phyloP scores from a whole-genome alignment of 257 asterid genomes.

The Primulina eburnea region DNA sequence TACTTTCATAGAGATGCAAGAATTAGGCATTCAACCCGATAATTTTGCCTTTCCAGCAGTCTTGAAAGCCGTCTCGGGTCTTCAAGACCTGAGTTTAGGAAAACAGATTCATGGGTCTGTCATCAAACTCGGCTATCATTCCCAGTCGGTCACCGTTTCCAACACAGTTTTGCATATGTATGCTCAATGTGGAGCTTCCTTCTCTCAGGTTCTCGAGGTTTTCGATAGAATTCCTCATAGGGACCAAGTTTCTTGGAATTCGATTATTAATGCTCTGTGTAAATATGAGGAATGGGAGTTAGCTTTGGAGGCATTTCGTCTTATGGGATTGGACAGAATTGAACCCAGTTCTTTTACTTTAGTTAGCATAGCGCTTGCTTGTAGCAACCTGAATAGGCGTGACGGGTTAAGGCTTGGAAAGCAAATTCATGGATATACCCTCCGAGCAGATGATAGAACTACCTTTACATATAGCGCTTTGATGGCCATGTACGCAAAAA shows the following conservation, averaged over 20 bases:
- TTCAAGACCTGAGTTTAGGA: constrained; percentile 58
- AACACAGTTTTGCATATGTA: constrained; percentile 70
- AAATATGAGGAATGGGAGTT: constrained; percentile 67
- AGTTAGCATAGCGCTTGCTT: constrained; percentile 75
- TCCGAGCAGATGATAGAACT: constrained; percentile 55
- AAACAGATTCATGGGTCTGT: constrained; percentile 61
- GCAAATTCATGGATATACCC: constrained; percentile 66
- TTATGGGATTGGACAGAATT: constrained; percentile 54
- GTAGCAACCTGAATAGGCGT: constrained; percentile 52
- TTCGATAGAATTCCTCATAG: constrained; percentile 66
- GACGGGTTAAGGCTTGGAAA: constrained; percentile 75
- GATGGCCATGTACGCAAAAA: constrained; percentile 81
- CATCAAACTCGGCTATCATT: constrained; percentile 56
- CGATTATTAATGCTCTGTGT: constrained; percentile 69
- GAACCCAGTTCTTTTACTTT: constrained; percentile 71
- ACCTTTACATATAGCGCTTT: constrained; percentile 68
- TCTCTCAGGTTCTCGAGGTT: constrained; percentile 50
- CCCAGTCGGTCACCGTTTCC: constrained; percentile 56
- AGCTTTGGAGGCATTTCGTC: constrained; percentile 62
- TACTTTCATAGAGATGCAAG: constrained; percentile 56
- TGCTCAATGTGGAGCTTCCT: constrained; percentile 49
- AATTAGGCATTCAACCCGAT: constrained; percentile 62
- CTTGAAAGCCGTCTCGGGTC: constrained; percentile 67
- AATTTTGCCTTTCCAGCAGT: constrained; percentile 74
- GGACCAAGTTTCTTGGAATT: constrained; percentile 90